Evolutionary conservation across 2,329 filamentous ascomycete species (phyloP), one percentile per base, ranked within the genome.

Genomic region (Colletotrichum melonis): DNA sequence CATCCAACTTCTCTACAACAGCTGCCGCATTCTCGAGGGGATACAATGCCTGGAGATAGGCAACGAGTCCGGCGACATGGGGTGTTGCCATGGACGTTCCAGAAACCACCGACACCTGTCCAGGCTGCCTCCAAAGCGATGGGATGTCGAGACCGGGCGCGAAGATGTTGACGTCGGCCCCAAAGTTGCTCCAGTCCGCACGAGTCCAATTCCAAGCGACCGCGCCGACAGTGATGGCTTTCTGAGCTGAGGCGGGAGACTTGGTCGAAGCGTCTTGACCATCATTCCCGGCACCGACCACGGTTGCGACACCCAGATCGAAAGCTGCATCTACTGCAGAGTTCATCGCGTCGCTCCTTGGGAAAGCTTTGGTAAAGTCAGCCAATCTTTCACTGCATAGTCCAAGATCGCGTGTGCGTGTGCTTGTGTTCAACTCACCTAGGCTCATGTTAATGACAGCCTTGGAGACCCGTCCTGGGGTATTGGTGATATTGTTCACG

Each of bases 401-500:
- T 42, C 6, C 2, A 19, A 19, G 14, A 19, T 42, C 38, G 32
- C 1, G 5, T 8, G 38, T 6, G 38, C 38, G 30, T 32, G 30
- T 32, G 5, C 26, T 26, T 42, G 14, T 19, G 11, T 19, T 19
- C 38, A 42, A 42, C 38, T 19, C 14, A 42, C 38, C 88, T 1
- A 91, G 83, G 19, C 87, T 89, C 86, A 91, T 87, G 81, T 85
- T 88, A 68, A 89, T 84, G 19, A 90, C 87, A 7, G 87, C 80
- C 19, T 82, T 82, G 22, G 73, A 78, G 49, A 80, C 78, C 35
- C 85, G 85, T 30, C 79, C 80, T 6, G 82, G 82, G 42, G 79
- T 81, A 19, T 19, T 19, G 42, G 81, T 77, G 70, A 85, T 85
- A 79, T 88, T 83, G 72, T 83, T 81, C 55, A 81, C 82, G 32